Evolutionary conservation across 768 basidiomycete species (phyloP).

Genomic region (Tylopilus vinaceipallidus): DNA sequence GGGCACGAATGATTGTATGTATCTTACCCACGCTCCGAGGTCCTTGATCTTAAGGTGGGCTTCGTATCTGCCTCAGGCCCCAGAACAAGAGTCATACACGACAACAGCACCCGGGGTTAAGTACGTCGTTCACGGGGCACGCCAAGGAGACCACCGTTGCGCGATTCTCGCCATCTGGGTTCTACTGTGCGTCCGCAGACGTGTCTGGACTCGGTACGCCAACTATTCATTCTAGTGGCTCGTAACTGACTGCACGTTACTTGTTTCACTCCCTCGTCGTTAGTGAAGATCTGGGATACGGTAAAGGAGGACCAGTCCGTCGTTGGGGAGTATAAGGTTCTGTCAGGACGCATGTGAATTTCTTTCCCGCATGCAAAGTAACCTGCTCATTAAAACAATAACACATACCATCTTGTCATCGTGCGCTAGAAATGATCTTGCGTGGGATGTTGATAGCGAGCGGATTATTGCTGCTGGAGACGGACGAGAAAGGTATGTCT

Average conservation of each 20-base stretch:
- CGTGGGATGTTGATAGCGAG: conserved; percentile 96
- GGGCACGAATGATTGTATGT: not conserved
- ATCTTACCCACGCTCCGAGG: conserved; percentile 41
- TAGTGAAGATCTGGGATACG: conserved; percentile 92
- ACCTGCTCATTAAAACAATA: not conserved
- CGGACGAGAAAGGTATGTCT: conserved; percentile 75
- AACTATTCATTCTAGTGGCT: not conserved
- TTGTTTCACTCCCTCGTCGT: not conserved
- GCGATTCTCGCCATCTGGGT: conserved; percentile 89
- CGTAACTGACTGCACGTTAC: not conserved
- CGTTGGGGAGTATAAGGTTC: conserved; percentile 76
- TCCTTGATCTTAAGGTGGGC: conserved; percentile 79
- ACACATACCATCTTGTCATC: not conserved
- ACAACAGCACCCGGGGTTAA: conserved; percentile 60
- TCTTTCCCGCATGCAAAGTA: not conserved
- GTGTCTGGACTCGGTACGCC: conserved; percentile 69
- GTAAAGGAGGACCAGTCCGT: conserved; percentile 80
- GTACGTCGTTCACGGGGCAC: conserved; percentile 74
- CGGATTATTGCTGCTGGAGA: conserved; percentile 95
- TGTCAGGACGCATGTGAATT: conserved; percentile 68
- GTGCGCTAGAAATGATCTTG: conserved; percentile 77
- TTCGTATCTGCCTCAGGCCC: not conserved
- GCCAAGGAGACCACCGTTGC: conserved; percentile 85
- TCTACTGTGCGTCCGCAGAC: conserved; percentile 93
- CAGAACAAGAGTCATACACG: not conserved